phyloP scores from a whole-genome alignment of 2,329 filamentous ascomycete species.

The Didymella pinodella region DNA sequence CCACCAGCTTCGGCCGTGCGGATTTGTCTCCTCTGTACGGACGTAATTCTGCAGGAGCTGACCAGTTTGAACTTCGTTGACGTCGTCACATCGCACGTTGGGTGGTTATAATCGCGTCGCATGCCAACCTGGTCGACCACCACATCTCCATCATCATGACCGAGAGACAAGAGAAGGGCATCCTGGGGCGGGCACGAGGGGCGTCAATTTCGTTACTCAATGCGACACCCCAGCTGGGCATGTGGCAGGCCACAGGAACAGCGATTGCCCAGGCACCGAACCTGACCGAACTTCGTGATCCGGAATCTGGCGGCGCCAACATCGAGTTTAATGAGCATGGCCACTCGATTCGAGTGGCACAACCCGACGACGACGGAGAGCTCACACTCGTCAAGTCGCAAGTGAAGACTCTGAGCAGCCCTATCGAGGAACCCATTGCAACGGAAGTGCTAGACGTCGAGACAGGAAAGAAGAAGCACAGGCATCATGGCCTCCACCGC shows the following conservation, averaged over 20 bases:
- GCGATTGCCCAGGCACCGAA: slow-evolving; percentile 53
- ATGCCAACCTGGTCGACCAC: neutral
- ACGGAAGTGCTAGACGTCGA: slow-evolving; percentile 2
- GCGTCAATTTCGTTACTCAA: slow-evolving; percentile 46
- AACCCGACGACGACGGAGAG: slow-evolving; percentile 23
- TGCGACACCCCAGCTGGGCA: slow-evolving; percentile 48
- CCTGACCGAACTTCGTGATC: slow-evolving; percentile 48
- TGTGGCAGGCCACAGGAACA: slow-evolving; percentile 54
- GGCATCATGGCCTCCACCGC: slow-evolving; percentile 1
- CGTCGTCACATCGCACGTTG: neutral
- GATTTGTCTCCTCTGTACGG: neutral
- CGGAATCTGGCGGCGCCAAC: slow-evolving; percentile 26
- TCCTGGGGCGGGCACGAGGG: slow-evolving; percentile 32
- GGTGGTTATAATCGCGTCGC: neutral
- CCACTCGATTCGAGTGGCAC: slow-evolving; percentile 26
- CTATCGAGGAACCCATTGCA: neutral
- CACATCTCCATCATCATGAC: slow-evolving; percentile 15
- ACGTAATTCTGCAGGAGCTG: slow-evolving; percentile 4
- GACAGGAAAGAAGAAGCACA: slow-evolving; percentile 2
- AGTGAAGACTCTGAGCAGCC: slow-evolving; percentile 17
- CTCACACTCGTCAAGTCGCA: slow-evolving; percentile 16
- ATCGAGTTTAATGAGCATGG: slow-evolving; percentile 32
- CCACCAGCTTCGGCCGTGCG: slow-evolving; percentile 8
- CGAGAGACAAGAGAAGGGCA: slow-evolving; percentile 16
- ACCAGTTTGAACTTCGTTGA: neutral